Percentiles rank a stretch among this genome's conserved stretches.
Evolutionary conservation across 495 filamentous ascomycete genomes (phyloP).

Genomic region (Xylaria curta): DNA sequence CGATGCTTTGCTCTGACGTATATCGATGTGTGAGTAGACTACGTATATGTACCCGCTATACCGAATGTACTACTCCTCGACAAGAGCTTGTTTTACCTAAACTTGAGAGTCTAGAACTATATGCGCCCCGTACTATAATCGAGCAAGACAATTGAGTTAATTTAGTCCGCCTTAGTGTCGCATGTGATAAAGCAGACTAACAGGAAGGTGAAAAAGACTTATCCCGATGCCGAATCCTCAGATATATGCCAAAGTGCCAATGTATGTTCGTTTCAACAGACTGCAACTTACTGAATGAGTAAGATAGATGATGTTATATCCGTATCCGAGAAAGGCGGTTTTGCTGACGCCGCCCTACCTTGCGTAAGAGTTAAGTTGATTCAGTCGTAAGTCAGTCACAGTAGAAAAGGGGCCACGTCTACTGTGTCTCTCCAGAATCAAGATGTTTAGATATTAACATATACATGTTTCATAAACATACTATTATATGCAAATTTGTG

Average conservation of each 20-base stretch:
- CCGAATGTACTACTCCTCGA: neutral
- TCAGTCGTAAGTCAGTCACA: neutral
- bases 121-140: neutral
- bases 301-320: constrained; percentile 14
- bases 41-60: neutral
- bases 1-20: neutral
- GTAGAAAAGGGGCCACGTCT: neutral
- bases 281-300: constrained; percentile 9
- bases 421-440: neutral
- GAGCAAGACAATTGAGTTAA: constrained; percentile 8
- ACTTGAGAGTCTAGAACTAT: neutral
- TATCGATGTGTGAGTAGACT: neutral
- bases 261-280: neutral
- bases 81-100: neutral
- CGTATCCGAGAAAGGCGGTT: neutral
- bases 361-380: neutral
- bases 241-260: neutral
- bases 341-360: neutral
- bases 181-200: neutral
- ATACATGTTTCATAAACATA: neutral
- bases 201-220: neutral
- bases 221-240: neutral
- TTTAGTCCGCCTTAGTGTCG: neutral
- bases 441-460: neutral
- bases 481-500: neutral